These are phyloP conservation scores for Novymonas esmeraldas DNA, from an alignment of 208 protist species.

Conservation along the genomic window DNA sequence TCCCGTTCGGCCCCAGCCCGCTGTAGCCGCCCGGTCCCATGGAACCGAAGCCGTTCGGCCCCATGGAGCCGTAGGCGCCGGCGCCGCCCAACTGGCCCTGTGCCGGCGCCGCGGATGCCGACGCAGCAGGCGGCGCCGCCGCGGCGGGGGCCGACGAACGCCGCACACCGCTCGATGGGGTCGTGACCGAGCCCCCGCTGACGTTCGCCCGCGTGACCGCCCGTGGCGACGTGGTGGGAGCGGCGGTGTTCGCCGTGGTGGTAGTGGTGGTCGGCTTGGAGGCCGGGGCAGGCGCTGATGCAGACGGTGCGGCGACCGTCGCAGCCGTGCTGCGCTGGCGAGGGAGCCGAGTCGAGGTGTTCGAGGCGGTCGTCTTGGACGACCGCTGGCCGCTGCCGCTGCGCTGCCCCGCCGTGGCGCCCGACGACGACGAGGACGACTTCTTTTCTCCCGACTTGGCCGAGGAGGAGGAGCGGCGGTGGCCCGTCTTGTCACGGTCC, in stretches of 20 bases:
- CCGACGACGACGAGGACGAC: not conserved
- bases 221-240: not conserved
- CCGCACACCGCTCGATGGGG: not conserved
- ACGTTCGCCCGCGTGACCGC: not conserved
- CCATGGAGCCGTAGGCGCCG: conserved; percentile 21
- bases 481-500: conserved; percentile 17
- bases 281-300: not conserved
- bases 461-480: conserved; percentile 21
- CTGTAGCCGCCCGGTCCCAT: conserved; percentile 1
- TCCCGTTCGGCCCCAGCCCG: not conserved
- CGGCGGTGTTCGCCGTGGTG: not conserved
- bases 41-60: conserved; percentile 5
- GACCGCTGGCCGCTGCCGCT: conserved; percentile 1
- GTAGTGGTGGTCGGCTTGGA: not conserved
- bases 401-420: not conserved
- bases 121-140: not conserved
- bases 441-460: conserved; percentile 11
- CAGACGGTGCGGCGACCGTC: not conserved
- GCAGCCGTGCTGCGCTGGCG: conserved; percentile 1
- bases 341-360: not conserved
- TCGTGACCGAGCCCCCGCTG: not conserved
- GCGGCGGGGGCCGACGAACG: not conserved
- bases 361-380: not conserved
- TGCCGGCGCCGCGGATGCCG: not conserved
- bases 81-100: conserved; percentile 9